phyloP scores from a whole-genome alignment of 495 filamentous ascomycete genomes.

The Hypoxylon perforatum region DNA sequence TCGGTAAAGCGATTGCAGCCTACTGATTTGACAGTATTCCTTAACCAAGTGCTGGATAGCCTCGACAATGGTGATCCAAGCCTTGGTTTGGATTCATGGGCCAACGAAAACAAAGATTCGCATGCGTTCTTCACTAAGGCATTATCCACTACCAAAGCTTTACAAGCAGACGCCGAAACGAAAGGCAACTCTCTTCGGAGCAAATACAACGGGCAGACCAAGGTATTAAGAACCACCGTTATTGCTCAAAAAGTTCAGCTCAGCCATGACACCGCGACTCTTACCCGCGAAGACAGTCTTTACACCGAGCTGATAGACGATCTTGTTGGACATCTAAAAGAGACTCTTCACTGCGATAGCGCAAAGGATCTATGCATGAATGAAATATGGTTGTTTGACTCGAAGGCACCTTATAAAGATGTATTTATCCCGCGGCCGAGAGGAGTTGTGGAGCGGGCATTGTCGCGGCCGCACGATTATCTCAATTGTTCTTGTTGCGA shows the following conservation, averaged over 20 bases:
- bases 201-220: conserved; percentile 76
- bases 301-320: conserved; percentile 81
- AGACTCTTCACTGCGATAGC: conserved; percentile 66
- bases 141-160: conserved; percentile 48
- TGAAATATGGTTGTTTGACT: conserved; percentile 87
- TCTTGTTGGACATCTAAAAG: conserved; percentile 65
- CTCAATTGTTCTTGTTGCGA: conserved; percentile 78
- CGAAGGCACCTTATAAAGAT: conserved; percentile 80
- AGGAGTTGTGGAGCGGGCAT: conserved; percentile 80
- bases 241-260: conserved; percentile 88
- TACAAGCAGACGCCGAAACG: conserved; percentile 55
- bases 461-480: conserved; percentile 86
- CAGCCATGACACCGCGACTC: conserved; percentile 78
- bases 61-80: conserved; percentile 53
- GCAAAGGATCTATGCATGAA: conserved; percentile 75
- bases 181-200: conserved; percentile 70
- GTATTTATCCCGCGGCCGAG: conserved; percentile 84
- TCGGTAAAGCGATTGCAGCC: conserved; percentile 55
- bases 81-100: conserved; percentile 50
- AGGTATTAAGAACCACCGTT: conserved; percentile 82
- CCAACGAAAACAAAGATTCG: conserved; percentile 48
- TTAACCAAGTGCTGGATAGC: conserved; percentile 44
- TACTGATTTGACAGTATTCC: conserved; percentile 51
- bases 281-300: conserved; percentile 77
- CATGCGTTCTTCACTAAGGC: conserved; percentile 51